A percentile compares a stretch with the other conserved stretches of the same genome.
These are phyloP conservation scores for Mycosarcoma maydis DNA, from an alignment of 1,284 basidiomycete species.

Conservation along the genomic window DNA sequence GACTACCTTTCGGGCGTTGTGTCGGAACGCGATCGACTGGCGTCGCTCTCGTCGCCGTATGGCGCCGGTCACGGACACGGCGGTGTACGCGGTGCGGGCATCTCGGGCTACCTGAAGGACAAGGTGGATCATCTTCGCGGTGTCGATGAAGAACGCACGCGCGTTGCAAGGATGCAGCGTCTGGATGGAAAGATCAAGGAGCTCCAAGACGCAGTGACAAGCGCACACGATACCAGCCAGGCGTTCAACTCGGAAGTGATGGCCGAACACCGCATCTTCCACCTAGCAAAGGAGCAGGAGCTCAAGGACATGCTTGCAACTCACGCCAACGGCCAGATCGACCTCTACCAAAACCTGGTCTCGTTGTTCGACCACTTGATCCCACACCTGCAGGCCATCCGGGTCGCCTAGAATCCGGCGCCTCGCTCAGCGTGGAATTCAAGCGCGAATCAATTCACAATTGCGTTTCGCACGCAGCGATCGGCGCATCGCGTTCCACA, in stretches of 20 bases:
- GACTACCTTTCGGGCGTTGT: constrained; percentile 92
- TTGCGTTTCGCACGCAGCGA: too few species aligned
- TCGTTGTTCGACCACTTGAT: constrained; percentile 37
- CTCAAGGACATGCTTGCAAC: constrained; percentile 92
- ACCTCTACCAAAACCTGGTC: constrained; percentile 72
- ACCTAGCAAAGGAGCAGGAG: constrained; percentile 87
- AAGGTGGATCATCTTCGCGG: constrained; percentile 89
- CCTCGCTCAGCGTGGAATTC: too few species aligned
- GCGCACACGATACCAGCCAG: constrained; percentile 92
- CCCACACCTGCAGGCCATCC: constrained; percentile 25
- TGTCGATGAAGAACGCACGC: constrained; percentile 88
- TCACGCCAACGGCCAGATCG: constrained; percentile 91
- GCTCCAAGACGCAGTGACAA: constrained; percentile 94
- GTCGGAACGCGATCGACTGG: constrained; percentile 86
- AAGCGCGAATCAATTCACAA: too few species aligned
- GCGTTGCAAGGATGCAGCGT: constrained; percentile 91
- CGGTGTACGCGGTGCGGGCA: constrained; percentile 75
- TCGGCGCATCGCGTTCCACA: too few species aligned
- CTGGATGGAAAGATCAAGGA: constrained; percentile 93
- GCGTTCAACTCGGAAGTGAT: constrained; percentile 94
- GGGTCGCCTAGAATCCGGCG: constrained; percentile 21
- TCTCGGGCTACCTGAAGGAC: constrained; percentile 86
- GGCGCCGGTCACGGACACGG: constrained; percentile 59
- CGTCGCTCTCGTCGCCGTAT: constrained; percentile 53
- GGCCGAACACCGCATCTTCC: constrained; percentile 87